Percentiles rank a stretch among this genome's conserved stretches.
Evolutionary conservation across 164 flowering plant species (phyloP).

Genomic region (Paratinospora sagittata): DNA sequence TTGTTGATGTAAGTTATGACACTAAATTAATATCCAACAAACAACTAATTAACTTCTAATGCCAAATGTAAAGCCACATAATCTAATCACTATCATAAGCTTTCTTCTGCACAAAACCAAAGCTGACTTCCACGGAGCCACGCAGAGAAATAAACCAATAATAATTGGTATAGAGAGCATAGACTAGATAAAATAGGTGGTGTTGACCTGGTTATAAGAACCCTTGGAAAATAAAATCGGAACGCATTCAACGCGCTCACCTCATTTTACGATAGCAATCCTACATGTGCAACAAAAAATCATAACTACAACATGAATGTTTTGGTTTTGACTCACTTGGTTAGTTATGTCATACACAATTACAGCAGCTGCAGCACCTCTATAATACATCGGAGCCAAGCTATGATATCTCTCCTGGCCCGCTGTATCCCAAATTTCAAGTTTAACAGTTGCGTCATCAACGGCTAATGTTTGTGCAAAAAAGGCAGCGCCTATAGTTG

Average conservation of each 20-base stretch:
- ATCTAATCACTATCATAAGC: not conserved
- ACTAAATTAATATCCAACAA: too few relatives aligned
- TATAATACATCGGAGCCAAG: slow-evolving; percentile 3
- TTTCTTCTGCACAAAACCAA: not conserved
- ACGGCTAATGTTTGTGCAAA: not conserved
- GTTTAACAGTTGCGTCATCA: not conserved
- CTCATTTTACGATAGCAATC: not conserved
- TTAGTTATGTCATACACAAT: not conserved
- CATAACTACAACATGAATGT: not conserved
- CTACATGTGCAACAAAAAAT: not conserved
- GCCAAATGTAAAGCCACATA: not conserved
- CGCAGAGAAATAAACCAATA: not conserved
- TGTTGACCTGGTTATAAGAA: not conserved
- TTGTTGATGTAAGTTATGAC: too few relatives aligned
- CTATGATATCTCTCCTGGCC: slow-evolving; percentile 4
- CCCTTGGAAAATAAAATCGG: not conserved
- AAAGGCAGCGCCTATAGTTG: not conserved
- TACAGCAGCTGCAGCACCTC: slow-evolving; percentile 6
- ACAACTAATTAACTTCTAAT: too few relatives aligned
- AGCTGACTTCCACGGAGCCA: not conserved
- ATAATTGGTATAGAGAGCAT: not conserved
- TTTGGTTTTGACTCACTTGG: not conserved
- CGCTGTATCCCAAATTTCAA: slow-evolving; percentile 1
- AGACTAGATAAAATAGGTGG: not conserved
- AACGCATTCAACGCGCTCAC: not conserved